phyloP scores from a whole-genome alignment of 2,329 filamentous ascomycete genomes.

The Aulographum hederae region DNA sequence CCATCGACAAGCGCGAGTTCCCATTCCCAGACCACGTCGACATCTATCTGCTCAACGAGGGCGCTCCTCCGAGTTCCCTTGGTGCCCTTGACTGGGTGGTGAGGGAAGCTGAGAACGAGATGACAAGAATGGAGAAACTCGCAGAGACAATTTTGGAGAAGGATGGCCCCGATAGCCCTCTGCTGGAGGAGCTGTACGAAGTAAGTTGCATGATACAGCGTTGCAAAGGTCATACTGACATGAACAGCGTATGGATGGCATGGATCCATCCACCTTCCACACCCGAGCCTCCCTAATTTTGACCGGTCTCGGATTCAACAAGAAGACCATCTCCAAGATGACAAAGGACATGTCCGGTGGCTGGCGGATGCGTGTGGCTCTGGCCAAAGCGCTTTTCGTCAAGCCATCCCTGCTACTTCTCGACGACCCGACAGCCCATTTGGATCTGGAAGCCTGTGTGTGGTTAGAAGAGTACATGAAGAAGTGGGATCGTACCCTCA shows the following conservation, averaged over 20 bases:
- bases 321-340: conserved; percentile 93
- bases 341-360: conserved; percentile 99
- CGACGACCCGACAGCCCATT: conserved; percentile 95
- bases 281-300: conserved; percentile 92
- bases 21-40: conserved; percentile 93
- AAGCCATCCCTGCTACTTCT: conserved; percentile 90
- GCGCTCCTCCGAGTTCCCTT: conserved; percentile 71
- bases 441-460: conserved; percentile 98
- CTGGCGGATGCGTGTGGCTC: conserved; percentile 98
- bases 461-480: conserved; percentile 99
- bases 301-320: conserved; percentile 99
- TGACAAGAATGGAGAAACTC: conserved; percentile 73
- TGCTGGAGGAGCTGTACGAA: conserved; percentile 90
- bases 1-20: conserved; percentile 83
- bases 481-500: conserved; percentile 96
- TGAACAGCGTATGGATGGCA: conserved; percentile 79
- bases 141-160: conserved; percentile 84
- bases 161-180: conserved; percentile 76
- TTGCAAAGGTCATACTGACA: neutral
- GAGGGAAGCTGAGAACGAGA: conserved; percentile 78
- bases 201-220: conserved; percentile 31
- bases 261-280: conserved; percentile 95
- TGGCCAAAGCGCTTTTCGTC: conserved; percentile 95
- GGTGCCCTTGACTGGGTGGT: conserved; percentile 97
- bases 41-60: conserved; percentile 96